Evolutionary conservation across 2,329 filamentous ascomycete species (phyloP), one percentile per base, ranked within the genome.

Genomic region (Didymella keratinophila): DNA sequence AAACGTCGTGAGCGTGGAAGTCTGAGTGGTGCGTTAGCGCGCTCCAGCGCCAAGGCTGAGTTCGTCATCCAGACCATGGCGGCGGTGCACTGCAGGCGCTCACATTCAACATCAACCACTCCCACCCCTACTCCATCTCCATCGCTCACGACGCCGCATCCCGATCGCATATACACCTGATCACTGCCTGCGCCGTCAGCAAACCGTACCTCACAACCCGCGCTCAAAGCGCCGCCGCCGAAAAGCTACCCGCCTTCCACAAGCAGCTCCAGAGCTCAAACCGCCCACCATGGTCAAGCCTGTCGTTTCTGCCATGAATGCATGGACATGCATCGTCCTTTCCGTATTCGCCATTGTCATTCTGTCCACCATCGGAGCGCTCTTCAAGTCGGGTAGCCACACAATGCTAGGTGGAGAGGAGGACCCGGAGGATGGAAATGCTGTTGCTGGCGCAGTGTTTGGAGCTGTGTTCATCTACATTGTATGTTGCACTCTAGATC

Each of bases 241-340:
- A 61, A 14, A 47, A 64, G 57, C 58, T 53, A 60, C 47, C 62
- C 58, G 42, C 63, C 58, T 54, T 52, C 50, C 18, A 20, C 9
- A 42, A 44, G 46, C 50, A 47, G 49, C 42, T 34, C 34, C 49
- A 52, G 51, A 60, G 53, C 57, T 58, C 37, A 18, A 42, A 64
- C 39, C 65, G 67, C 61, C 67, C 65, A 69, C 45, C 75, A 97
- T 97, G 93, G 97, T 97, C 92, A 97, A 97, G 89, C 93, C 94
- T 69, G 83, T 98, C 76, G 91, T 98, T 70, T 90, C 92, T 75
- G 89, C 92, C 67, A 86, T 93, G 82, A 93, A 96, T 82, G 94
- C 93, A 74, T 97, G 93, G 93, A 92, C 89, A 82, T 97, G 93
- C 84, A 90, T 88, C 63, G 82, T 89, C 73, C 83, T 89, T 66